Evolutionary conservation across 768 basidiomycete species (phyloP).

Genomic region (Amyloporia xantha): DNA sequence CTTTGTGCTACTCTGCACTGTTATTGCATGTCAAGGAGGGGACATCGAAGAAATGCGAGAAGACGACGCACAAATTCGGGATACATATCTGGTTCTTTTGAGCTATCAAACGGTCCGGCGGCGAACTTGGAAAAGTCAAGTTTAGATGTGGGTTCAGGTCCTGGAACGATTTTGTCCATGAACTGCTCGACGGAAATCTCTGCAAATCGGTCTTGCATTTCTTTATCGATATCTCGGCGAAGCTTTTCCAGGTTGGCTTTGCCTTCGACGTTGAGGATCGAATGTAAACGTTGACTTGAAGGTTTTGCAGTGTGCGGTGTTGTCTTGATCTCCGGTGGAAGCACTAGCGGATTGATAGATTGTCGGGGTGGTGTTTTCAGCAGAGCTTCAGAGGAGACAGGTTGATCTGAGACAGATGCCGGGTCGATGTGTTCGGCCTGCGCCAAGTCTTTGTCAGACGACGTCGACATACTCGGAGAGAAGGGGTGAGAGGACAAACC

Average conservation of each 20-base stretch:
- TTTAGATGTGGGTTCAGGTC: neutral
- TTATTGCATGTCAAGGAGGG: neutral
- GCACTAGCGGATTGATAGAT: too few relatives aligned
- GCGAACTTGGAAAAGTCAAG: neutral
- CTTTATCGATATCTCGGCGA: neutral
- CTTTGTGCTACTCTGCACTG: neutral
- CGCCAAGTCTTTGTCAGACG: neutral
- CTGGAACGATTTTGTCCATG: neutral
- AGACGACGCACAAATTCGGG: neutral
- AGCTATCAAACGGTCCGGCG: neutral
- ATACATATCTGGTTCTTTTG: neutral
- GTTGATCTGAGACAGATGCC: neutral
- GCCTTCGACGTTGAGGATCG: neutral
- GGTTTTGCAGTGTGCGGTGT: neutral
- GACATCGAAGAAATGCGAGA: neutral
- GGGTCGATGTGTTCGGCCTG: neutral
- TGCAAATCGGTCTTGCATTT: neutral
- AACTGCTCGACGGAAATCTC: neutral
- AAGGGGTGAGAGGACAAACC: neutral
- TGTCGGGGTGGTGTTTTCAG: too few relatives aligned
- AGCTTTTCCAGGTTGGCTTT: neutral
- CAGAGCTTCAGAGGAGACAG: neutral
- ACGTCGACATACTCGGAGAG: neutral
- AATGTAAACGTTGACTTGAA: neutral
- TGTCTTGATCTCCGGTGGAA: neutral